These are phyloP conservation scores for Epichloe amarillans DNA, from an alignment of 2,329 filamentous ascomycete genomes.

Conservation along the genomic window DNA sequence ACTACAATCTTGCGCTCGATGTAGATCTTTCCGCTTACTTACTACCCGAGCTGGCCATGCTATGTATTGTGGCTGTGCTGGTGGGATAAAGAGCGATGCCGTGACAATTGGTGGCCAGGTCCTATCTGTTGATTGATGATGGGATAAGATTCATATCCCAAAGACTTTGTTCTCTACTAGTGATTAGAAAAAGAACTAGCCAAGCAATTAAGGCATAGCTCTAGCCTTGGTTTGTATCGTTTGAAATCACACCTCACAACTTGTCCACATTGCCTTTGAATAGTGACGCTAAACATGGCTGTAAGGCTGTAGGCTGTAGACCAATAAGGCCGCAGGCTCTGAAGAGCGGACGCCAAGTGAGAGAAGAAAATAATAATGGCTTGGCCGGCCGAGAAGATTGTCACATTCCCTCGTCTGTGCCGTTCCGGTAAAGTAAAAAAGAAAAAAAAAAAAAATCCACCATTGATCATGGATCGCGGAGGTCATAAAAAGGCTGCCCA, in stretches of 20 bases:
- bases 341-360: neutral
- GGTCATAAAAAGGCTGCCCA: neutral
- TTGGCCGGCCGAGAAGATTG: conserved; percentile 5
- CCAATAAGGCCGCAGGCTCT: neutral
- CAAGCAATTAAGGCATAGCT: neutral
- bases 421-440: neutral
- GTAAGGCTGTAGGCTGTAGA: neutral
- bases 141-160: no score
- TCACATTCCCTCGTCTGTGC: neutral
- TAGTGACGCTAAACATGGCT: neutral
- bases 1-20: neutral
- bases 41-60: neutral
- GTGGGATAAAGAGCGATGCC: neutral
- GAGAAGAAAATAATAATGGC: neutral
- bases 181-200: neutral
- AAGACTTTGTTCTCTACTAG: neutral
- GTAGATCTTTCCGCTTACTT: neutral
- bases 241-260: no score
- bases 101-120: no score
- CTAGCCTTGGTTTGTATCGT: neutral
- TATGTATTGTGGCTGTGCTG: no score
- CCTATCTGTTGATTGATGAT: neutral
- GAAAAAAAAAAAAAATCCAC: neutral
- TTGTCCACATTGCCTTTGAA: neutral
- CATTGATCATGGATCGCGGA: neutral